phyloP scores from a whole-genome alignment of 2,329 filamentous ascomycete genomes.

The Pleurostoma richardsiae region DNA sequence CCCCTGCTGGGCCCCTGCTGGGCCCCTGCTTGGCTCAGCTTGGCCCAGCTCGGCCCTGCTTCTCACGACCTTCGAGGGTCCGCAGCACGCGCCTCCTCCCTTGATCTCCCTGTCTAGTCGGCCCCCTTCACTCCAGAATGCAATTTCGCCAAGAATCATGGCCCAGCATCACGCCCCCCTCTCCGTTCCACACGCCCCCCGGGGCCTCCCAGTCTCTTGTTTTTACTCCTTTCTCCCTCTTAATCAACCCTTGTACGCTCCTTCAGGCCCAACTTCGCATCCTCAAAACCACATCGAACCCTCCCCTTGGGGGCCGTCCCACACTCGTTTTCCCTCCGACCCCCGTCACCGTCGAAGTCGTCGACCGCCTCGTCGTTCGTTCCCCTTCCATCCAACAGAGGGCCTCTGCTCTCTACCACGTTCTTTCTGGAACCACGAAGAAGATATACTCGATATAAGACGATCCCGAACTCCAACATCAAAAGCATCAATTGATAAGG shows the following conservation, averaged over 20 bases:
- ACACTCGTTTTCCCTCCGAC: slow-evolving; percentile 14
- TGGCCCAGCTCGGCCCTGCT: too few relatives aligned
- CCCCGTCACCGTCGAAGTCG: slow-evolving; percentile 13
- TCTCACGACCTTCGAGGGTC: too few relatives aligned
- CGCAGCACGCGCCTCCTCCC: background rate
- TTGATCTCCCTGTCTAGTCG: slow-evolving; percentile 1
- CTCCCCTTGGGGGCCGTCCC: slow-evolving; percentile 6
- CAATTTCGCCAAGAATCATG: slow-evolving; percentile 15
- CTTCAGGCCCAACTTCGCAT: slow-evolving; percentile 5
- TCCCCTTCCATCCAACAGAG: slow-evolving; percentile 45
- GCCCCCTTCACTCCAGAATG: slow-evolving; percentile 9
- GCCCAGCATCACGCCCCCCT: slow-evolving; percentile 1
- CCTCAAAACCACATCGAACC: background rate
- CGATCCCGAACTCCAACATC: slow-evolving; percentile 3
- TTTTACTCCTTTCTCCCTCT: slow-evolving; percentile 9
- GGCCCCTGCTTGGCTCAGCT: too few relatives aligned
- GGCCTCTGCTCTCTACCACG: slow-evolving; percentile 47
- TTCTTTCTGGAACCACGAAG: slow-evolving; percentile 38
- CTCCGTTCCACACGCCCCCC: slow-evolving; percentile 8
- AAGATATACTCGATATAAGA: slow-evolving; percentile 11
- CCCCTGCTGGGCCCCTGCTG: too few relatives aligned
- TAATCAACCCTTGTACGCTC: slow-evolving; percentile 3
- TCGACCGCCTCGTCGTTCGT: slow-evolving; percentile 15
- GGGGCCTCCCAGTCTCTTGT: slow-evolving; percentile 8
- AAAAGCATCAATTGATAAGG: background rate